phyloP scores from a whole-genome alignment of 345 rosid species.

The Eucalyptus marginata region DNA sequence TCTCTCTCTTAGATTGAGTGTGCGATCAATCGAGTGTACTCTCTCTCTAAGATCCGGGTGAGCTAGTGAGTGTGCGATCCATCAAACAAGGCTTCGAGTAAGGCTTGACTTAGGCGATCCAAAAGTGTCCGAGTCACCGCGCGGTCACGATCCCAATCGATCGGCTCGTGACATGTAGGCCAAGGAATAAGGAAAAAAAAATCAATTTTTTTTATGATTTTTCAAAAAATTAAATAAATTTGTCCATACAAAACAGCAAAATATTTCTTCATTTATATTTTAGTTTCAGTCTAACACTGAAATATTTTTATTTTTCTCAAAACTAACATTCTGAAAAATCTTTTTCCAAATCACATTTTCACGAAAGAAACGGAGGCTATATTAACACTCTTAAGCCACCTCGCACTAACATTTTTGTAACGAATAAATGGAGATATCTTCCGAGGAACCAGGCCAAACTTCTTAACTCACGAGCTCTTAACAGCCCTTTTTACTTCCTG shows the following conservation, averaged over 20 bases:
- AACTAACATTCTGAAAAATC: too few relatives aligned
- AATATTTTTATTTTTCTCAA: too few relatives aligned
- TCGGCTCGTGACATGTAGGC: rapidly evolving
- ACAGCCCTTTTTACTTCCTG: not conserved
- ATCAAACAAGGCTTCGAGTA: too few relatives aligned
- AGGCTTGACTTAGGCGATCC: rapidly evolving
- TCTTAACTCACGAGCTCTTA: not conserved
- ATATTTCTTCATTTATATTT: not conserved
- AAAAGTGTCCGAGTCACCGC: rapidly evolving
- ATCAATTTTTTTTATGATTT: not conserved
- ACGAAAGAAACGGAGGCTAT: too few relatives aligned
- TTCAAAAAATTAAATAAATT: too few relatives aligned
- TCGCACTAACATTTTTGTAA: not conserved
- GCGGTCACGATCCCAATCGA: rapidly evolving
- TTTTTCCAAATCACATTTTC: too few relatives aligned
- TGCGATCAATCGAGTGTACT: too few relatives aligned
- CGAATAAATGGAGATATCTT: not conserved
- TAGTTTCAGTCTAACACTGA: not conserved
- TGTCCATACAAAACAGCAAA: not conserved
- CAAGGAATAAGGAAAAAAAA: not conserved
- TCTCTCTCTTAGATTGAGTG: too few relatives aligned
- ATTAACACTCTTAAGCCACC: not conserved
- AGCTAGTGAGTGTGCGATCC: rapidly evolving
- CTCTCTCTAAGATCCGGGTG: too few relatives aligned
- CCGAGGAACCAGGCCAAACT: not conserved